Percentiles rank a stretch among this genome's conserved stretches.
Conservation (phyloP, 768 basidiomycete species). For the Fistulinella prunicolor region DNA sequence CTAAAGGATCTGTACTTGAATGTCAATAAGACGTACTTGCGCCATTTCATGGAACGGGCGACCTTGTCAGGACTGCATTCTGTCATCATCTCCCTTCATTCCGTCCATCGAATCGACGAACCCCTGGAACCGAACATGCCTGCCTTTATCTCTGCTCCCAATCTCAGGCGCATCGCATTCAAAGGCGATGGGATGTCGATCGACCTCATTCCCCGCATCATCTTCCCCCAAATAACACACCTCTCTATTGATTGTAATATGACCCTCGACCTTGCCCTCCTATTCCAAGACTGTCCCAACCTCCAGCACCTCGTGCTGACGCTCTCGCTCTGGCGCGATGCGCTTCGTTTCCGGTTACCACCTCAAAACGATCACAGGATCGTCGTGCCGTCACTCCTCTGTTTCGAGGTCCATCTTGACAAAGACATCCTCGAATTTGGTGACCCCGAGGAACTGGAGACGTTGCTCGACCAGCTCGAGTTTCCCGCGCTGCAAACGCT, state of each 20-base stretch:
- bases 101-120: constrained; percentile 6
- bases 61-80: constrained; percentile 11
- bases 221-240: constrained; percentile 20
- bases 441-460: constrained; percentile 13
- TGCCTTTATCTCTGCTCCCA: constrained; percentile 12
- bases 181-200: constrained; percentile 10
- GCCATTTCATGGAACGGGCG: constrained; percentile 14
- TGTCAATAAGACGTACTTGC: constrained; percentile 20
- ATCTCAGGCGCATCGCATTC: constrained; percentile 15
- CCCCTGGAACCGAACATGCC: neutral
- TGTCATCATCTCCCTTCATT: constrained; percentile 17
- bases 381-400: constrained; percentile 6
- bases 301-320: constrained; percentile 16
- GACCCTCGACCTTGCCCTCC: constrained; percentile 17
- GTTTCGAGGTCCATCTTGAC: constrained; percentile 21
- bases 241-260: constrained; percentile 21
- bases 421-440: constrained; percentile 21
- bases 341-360: constrained; percentile 10
- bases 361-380: neutral
- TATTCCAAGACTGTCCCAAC: constrained; percentile 18
- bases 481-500: constrained; percentile 21
- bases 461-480: constrained; percentile 20
- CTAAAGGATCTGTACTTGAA: constrained; percentile 17
- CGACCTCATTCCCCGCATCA: constrained; percentile 15
- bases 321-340: constrained; percentile 9